Evolutionary conservation across 1,139 yeast genomes (phyloP), one percentile per base, ranked within the genome.

Genomic region (Starmera stellimalicola): DNA sequence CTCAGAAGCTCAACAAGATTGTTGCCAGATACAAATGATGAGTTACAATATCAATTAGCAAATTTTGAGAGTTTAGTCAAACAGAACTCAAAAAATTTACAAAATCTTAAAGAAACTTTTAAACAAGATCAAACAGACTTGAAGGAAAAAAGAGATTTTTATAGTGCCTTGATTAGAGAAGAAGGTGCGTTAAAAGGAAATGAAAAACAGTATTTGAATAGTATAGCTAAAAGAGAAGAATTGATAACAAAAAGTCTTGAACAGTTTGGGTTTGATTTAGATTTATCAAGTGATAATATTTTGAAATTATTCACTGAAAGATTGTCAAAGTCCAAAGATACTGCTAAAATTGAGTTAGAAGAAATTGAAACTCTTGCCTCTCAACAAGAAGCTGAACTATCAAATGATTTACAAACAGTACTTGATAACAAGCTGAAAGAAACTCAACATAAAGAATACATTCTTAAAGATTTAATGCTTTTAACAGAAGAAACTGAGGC

Each of bases 181-280:
- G 75, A 75, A 42, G 94, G 93, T 3, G 70, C 74, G 31, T 57
- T 78, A 32, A 63, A 62, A 35, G 71, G 77, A 0, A 67, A 69
- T 28, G 64, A 64, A 32, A 60, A 58, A 3, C 60, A 58, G 6
- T 56, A 63, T 39, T 47, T 57, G 14, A 40, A 42, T 8, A 62
- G 65, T 34, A 19, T 52, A 16, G 18, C 42, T 5, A 39, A 37
- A 3, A 39, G 63, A 26, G 43, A 46, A 23, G 40, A 40, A 2
- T 29, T 57, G 3, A 32, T 48, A 11, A 32, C 37, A 8, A 23
- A 27, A 12, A 11, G 35, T 8, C 9, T 23, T 1, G 7, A 24
- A 3, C 26, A 34, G 9, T 16, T 31, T 2, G 28, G 25, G 4
- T 11, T 41, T 2, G 30, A 29, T 4, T 11, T 25, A n/a, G 19